Percentiles rank a stretch among this genome's conserved stretches.
phyloP scores from a whole-genome alignment of 148 eudicot species.

The Nepenthes gracilis region DNA sequence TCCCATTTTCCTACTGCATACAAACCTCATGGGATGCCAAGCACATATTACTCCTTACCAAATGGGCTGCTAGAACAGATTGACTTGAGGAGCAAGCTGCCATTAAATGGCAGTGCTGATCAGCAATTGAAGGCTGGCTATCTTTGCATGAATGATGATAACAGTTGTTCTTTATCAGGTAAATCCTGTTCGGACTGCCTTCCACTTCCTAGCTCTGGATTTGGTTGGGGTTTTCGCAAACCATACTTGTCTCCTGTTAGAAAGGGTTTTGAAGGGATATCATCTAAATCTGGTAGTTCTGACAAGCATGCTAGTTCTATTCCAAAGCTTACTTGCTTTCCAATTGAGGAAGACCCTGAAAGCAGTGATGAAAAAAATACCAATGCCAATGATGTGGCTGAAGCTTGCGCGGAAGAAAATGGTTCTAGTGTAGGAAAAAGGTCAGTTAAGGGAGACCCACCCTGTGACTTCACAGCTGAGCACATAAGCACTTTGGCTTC shows the following conservation, averaged over 20 bases:
- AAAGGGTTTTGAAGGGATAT: constrained; percentile 36
- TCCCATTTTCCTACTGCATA: constrained; percentile 36
- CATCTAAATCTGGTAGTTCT: constrained; percentile 54
- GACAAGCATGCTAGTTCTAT: constrained; percentile 45
- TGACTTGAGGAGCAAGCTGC: constrained; percentile 19
- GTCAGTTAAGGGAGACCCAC: constrained; percentile 32
- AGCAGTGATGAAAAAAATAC: constrained; percentile 42
- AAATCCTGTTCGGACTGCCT: constrained; percentile 33
- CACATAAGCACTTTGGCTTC: constrained; percentile 12
- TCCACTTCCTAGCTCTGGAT: constrained; percentile 31
- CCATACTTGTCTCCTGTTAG: constrained; percentile 51
- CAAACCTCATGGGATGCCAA: constrained; percentile 22
- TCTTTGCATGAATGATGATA: constrained; percentile 15
- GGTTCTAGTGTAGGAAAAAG: constrained; percentile 11
- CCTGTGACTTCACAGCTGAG: constrained; percentile 24
- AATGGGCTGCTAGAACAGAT: constrained; percentile 44
- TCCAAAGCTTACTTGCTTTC: constrained; percentile 74
- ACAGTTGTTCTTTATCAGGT: constrained; percentile 19
- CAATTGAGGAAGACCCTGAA: constrained; percentile 79
- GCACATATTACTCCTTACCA: constrained; percentile 42
- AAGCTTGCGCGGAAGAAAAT: constrained; percentile 18
- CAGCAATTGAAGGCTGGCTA: constrained; percentile 10
- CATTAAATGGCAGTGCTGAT: constrained; percentile 16
- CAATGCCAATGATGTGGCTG: constrained; percentile 24
- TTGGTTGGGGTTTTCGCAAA: constrained; percentile 24